These are phyloP conservation scores for Chaetomium strumarium DNA, from an alignment of 2,329 filamentous ascomycete species.

Conservation along the genomic window DNA sequence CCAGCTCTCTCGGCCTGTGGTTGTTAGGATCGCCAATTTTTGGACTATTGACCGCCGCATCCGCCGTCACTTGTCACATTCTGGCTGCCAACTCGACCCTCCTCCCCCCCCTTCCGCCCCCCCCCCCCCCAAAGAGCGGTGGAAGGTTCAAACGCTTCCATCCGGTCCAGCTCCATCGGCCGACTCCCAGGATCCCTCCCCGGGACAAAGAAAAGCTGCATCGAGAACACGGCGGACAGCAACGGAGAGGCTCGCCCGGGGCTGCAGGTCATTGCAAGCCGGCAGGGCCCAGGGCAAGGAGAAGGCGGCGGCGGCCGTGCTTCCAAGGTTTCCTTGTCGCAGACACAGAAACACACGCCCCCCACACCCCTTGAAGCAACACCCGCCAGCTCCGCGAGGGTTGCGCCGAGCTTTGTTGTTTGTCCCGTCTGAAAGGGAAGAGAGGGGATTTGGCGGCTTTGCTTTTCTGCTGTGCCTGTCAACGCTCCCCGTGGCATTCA, in stretches of 20 bases:
- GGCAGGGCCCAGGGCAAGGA: slow-evolving; percentile 34
- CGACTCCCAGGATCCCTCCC: slow-evolving; percentile 46
- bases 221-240: slow-evolving; percentile 35
- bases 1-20: slow-evolving; percentile 3
- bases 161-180: slow-evolving; percentile 36
- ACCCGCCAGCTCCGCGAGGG: slow-evolving; percentile 30
- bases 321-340: slow-evolving; percentile 37
- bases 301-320: slow-evolving; percentile 34
- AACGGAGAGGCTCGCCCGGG: slow-evolving; percentile 28
- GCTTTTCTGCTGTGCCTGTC: slow-evolving; percentile 11
- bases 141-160: slow-evolving; percentile 42
- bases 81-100: slow-evolving; percentile 37
- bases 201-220: slow-evolving; percentile 42
- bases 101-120: slow-evolving; percentile 8
- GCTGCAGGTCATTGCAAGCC: slow-evolving; percentile 36
- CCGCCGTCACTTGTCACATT: slow-evolving; percentile 36
- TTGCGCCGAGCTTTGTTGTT: slow-evolving; percentile 34
- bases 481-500: slow-evolving; percentile 4
- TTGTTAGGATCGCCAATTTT: slow-evolving; percentile 1
- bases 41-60: slow-evolving; percentile 17
- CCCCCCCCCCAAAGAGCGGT: slow-evolving; percentile 40
- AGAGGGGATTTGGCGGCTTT: slow-evolving; percentile 30
- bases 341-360: no score
- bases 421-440: slow-evolving; percentile 35
- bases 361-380: slow-evolving; percentile 13